Base-by-base conservation (phyloP, 2,329 filamentous ascomycete species). In the Harringtonia aguacate region DNA sequence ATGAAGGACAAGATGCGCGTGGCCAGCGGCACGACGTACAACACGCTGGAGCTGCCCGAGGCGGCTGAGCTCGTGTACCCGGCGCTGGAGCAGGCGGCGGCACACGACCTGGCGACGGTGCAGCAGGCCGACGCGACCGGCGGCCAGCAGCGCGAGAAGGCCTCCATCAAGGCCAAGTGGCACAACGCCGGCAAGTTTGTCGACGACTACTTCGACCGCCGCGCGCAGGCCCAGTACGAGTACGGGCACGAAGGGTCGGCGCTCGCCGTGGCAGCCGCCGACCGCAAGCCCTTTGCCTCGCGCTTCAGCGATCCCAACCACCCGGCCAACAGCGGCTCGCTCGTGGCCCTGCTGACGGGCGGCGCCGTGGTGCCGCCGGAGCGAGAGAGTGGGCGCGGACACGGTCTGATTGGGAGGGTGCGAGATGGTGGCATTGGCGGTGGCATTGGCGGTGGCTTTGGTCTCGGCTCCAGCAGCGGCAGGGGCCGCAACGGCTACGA, bases 271-370 rank as follows among this genome's bases (percentile, higher is more conserved):
- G 47, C 53, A 48, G 48, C 49, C 53, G 56, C 47, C 52, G 52
- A 34, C 3, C 50, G 49, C 8, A 48, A 58, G 41, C 54, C 57
- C 1, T 73, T 74, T 49, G 56, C 59, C 1, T 72, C 67, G 5
- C 61, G 68, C 20, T 72, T 68, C 50, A 64, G 66, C 8, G 71
- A 77, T 48, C 72, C 72, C 1, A 70, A 65, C 47, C 66, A 75
- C 48, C 62, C 70, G 1, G 68, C 66, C 28, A 70, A 66, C 49
- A 70, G 61, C 24, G 72, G 72, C 3, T 65, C 63, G 8, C 54
- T 73, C 9, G 51, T 73, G 4, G 60, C 64, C 0, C 53, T 75
- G 3, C 48, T 73, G 2, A 70, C 64, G 0, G 72, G 70, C 2
- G 71, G 71, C 1, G 53, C 56, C 6, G 36, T 69, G 15, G 62